Percentiles rank a stretch among this genome's conserved stretches.
phyloP scores from a whole-genome alignment of 176 grass and related monocot species.

The Bolboschoenus planiculmis region DNA sequence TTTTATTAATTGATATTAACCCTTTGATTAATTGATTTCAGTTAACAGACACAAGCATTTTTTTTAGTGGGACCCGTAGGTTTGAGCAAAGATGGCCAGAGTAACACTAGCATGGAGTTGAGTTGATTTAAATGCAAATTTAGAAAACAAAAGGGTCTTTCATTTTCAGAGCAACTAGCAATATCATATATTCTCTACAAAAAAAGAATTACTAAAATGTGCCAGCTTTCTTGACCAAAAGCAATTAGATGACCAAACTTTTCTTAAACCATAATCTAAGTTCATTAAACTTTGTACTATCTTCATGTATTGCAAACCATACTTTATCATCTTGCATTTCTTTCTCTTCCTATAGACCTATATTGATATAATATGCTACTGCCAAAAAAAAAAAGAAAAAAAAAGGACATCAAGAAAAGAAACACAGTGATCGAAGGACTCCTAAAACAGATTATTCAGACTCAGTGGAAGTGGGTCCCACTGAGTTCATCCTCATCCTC shows the following conservation, averaged over 20 bases:
- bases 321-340: background rate
- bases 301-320: background rate
- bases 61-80: background rate
- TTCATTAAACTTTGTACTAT: background rate
- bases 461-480: background rate
- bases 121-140: background rate
- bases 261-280: background rate
- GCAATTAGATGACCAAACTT: background rate
- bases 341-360: background rate
- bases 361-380: background rate
- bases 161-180: background rate
- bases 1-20: background rate
- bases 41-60: background rate
- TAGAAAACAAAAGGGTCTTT: background rate
- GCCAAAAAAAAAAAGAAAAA: background rate
- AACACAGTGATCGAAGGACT: background rate
- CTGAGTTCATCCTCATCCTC: slow-evolving; percentile 44
- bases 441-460: background rate
- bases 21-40: background rate
- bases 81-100: background rate
- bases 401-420: background rate
- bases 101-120: no score
- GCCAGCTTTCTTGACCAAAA: background rate
- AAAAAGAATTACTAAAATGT: background rate
- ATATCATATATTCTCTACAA: background rate